Evolutionary conservation across 768 basidiomycete species (phyloP).

Genomic region (Agrocybe praecox): DNA sequence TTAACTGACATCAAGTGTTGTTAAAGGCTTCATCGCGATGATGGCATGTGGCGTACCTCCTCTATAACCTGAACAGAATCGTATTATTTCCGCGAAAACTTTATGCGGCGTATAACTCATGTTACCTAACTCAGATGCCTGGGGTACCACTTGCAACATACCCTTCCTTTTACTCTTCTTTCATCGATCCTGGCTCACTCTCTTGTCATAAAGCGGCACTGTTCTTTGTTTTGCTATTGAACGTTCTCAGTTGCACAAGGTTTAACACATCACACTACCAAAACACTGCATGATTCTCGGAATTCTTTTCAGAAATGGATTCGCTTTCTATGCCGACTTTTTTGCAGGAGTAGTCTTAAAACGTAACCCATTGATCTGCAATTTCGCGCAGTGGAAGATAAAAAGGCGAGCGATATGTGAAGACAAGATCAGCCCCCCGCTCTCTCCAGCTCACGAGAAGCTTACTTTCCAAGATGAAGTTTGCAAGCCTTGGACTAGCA

Average conservation of each 20-base stretch:
- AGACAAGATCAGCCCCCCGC: neutral
- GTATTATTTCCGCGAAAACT: conserved; percentile 7
- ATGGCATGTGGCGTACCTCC: neutral
- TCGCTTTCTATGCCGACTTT: conserved; percentile 10
- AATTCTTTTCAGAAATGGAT: conserved; percentile 15
- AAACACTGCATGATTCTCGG: conserved; percentile 15
- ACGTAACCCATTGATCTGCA: conserved; percentile 1
- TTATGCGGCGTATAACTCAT: conserved; percentile 1
- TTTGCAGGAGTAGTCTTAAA: neutral
- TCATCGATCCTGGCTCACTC: conserved; percentile 2
- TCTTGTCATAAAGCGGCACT: neutral
- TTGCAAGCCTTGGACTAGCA: neutral
- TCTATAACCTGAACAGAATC: neutral
- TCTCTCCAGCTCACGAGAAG: neutral
- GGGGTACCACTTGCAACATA: neutral
- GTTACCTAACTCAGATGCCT: neutral
- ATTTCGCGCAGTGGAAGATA: conserved; percentile 3
- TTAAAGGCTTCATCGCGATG: neutral
- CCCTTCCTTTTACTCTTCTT: neutral
- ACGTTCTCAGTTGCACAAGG: neutral
- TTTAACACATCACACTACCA: conserved; percentile 10
- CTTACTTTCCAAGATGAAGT: conserved; percentile 10
- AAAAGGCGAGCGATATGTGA: conserved; percentile 2
- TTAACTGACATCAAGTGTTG: neutral
- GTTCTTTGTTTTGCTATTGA: neutral